Percentiles rank a stretch among this genome's conserved stretches.
phyloP scores from a whole-genome alignment of 208 protist species.

The Leishmania martiniquensis region DNA sequence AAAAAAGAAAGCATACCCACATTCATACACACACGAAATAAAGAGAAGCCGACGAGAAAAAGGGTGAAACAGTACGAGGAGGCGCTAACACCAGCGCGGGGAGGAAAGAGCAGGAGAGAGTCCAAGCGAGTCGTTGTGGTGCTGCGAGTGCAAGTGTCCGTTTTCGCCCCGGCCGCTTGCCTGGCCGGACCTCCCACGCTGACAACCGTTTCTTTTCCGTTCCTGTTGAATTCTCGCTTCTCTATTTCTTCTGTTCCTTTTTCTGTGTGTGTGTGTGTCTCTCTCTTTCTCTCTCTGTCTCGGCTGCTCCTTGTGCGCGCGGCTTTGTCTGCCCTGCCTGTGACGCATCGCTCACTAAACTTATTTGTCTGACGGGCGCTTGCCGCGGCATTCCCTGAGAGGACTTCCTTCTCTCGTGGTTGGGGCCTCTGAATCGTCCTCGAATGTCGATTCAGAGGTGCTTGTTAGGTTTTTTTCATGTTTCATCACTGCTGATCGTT shows the following conservation, averaged over 20 bases:
- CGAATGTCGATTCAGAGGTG: too few relatives aligned
- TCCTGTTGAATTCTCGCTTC: too few relatives aligned
- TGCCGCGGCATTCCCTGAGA: not conserved
- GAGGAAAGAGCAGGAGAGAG: not conserved
- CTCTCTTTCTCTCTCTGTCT: not conserved
- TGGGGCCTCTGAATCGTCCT: not conserved
- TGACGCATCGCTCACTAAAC: not conserved
- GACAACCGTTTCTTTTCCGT: too few relatives aligned
- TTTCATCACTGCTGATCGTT: too few relatives aligned
- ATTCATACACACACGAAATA: not conserved
- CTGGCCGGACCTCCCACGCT: too few relatives aligned
- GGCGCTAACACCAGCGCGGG: too few relatives aligned
- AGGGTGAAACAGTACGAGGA: not conserved
- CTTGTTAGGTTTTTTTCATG: too few relatives aligned
- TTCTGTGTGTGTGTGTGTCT: too few relatives aligned
- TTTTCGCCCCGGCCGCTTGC: not conserved
- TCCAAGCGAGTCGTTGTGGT: not conserved
- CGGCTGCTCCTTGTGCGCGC: not conserved
- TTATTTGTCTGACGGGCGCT: not conserved
- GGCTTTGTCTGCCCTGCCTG: not conserved
- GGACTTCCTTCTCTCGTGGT: conserved; percentile 20
- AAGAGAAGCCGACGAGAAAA: not conserved
- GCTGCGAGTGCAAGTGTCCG: not conserved
- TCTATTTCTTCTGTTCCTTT: not conserved
- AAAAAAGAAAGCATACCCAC: not conserved